Conservation (phyloP, 2,329 filamentous ascomycete genomes). For the Periconia digitata region DNA sequence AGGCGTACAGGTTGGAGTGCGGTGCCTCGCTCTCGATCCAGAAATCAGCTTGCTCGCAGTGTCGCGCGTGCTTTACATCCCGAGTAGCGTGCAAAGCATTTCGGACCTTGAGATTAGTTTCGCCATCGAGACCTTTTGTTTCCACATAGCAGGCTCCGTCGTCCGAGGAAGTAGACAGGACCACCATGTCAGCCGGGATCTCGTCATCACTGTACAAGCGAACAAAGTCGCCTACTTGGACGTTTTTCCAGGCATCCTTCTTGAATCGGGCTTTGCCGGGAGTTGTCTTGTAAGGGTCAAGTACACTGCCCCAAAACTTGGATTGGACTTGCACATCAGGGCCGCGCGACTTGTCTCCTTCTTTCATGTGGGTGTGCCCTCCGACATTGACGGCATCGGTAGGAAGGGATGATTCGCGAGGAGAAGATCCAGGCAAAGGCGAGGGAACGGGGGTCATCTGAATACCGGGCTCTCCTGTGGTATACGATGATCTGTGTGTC, state of each 20-base stretch:
- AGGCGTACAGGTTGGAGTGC: conserved; percentile 92
- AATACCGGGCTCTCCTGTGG: conserved; percentile 62
- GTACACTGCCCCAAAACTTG: conserved; percentile 66
- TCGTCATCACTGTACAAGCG: conserved; percentile 96
- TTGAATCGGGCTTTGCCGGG: conserved; percentile 82
- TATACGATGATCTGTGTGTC: conserved; percentile 54
- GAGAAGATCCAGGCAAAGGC: conserved; percentile 60
- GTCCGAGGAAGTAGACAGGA: conserved; percentile 87
- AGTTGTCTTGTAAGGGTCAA: conserved; percentile 69
- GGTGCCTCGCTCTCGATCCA: conserved; percentile 85
- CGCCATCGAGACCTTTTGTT: conserved; percentile 96
- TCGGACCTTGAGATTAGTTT: conserved; percentile 95
- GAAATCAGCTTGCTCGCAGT: conserved; percentile 90
- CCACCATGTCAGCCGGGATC: conserved; percentile 88
- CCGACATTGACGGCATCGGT: conserved; percentile 26
- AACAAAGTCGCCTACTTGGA: conserved; percentile 94
- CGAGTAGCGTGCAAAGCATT: conserved; percentile 86
- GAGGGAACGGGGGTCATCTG: conserved; percentile 96
- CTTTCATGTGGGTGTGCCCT: conserved; percentile 20
- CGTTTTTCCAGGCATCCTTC: conserved; percentile 90
- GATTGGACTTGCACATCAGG: conserved; percentile 24
- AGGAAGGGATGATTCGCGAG: conserved; percentile 29
- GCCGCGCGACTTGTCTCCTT: conserved; percentile 29
- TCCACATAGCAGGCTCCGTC: conserved; percentile 97
- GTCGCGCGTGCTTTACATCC: conserved; percentile 79